Percentiles rank a stretch among this genome's conserved stretches.
These are phyloP conservation scores for Pleurotus eryngii DNA, from an alignment of 768 basidiomycete species.

Conservation along the genomic window DNA sequence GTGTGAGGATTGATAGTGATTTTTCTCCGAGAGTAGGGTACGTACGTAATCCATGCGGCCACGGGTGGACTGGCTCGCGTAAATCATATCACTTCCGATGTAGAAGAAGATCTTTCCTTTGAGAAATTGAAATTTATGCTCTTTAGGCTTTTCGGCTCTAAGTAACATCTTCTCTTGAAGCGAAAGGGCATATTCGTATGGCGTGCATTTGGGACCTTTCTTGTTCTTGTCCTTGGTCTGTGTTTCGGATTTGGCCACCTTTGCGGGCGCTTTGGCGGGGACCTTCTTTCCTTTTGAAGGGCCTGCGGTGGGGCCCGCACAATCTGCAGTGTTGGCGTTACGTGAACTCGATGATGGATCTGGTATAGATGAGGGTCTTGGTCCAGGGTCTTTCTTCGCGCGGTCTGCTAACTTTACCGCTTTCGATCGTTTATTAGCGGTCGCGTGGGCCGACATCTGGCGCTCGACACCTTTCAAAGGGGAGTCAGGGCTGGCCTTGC, in stretches of 20 bases:
- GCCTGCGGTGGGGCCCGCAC: not conserved
- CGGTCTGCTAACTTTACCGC: conserved; percentile 1
- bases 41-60: conserved; percentile 61
- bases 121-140: conserved; percentile 32
- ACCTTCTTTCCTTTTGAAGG: not conserved
- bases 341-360: conserved; percentile 9
- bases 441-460: conserved; percentile 4
- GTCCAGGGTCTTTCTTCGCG: conserved; percentile 5
- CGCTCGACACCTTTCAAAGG: no score
- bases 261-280: conserved; percentile 5
- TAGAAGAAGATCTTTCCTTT: conserved; percentile 57
- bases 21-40: conserved; percentile 9
- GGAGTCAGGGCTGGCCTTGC: not conserved
- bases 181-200: conserved; percentile 51
- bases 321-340: not conserved
- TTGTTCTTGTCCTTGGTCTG: conserved; percentile 21
- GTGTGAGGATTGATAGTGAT: no score
- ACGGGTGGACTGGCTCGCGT: conserved; percentile 48
- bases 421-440: conserved; percentile 4
- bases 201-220: conserved; percentile 42
- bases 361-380: conserved; percentile 25
- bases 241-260: conserved; percentile 10
- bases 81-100: conserved; percentile 53
- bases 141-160: conserved; percentile 16
- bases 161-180: conserved; percentile 31